phyloP scores from a whole-genome alignment of 1,284 basidiomycete genomes.

The Macrocystidia cucumis region DNA sequence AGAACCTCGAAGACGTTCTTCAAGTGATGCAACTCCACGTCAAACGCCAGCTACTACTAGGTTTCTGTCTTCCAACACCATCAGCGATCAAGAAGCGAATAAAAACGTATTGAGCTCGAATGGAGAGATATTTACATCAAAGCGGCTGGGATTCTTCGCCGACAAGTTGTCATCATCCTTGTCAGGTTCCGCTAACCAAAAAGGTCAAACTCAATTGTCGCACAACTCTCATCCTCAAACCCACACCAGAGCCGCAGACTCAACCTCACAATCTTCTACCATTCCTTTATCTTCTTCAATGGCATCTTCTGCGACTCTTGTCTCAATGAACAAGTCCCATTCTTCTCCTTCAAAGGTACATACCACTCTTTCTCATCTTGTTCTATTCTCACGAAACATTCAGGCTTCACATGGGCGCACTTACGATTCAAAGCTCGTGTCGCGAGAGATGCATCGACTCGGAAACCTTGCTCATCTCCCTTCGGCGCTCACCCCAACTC shows the following conservation, averaged over 20 bases:
- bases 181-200: constrained; percentile 20
- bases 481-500: constrained; percentile 29
- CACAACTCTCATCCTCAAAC: constrained; percentile 13
- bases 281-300: constrained; percentile 18
- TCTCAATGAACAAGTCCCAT: constrained; percentile 20
- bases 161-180: constrained; percentile 30
- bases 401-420: constrained; percentile 53
- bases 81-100: constrained; percentile 20
- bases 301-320: constrained; percentile 13
- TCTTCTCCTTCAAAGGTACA: constrained; percentile 62
- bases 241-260: no score
- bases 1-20: constrained; percentile 25
- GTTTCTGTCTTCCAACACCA: constrained; percentile 16
- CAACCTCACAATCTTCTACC: no score
- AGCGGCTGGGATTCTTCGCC: constrained; percentile 29
- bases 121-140: constrained; percentile 22
- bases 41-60: constrained; percentile 27
- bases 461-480: constrained; percentile 47
- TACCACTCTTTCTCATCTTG: constrained; percentile 5
- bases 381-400: constrained; percentile 10
- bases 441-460: constrained; percentile 72
- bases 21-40: constrained; percentile 32
- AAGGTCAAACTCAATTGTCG: constrained; percentile 8
- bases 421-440: constrained; percentile 65
- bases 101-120: constrained; percentile 17